Percentiles rank a stretch among this genome's conserved stretches.
Evolutionary conservation across 2,329 filamentous ascomycete genomes (phyloP).

Genomic region (Ophiocordyceps robertsii): DNA sequence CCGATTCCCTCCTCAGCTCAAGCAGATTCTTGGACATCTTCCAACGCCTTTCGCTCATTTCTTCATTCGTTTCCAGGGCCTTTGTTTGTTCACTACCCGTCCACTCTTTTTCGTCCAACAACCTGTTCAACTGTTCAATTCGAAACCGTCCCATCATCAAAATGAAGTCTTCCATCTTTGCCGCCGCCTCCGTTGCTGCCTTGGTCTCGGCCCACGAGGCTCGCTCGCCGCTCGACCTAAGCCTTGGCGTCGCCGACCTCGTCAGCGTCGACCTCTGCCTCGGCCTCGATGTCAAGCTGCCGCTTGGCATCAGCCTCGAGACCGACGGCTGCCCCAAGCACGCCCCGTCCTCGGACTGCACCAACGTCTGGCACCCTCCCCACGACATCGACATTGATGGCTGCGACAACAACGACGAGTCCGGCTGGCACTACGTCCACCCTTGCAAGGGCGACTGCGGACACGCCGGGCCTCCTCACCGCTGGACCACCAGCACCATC

Average conservation of each 20-base stretch:
- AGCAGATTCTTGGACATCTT: constrained; percentile 3
- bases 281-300: constrained; percentile 7
- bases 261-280: constrained; percentile 6
- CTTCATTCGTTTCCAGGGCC: constrained; percentile 7
- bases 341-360: constrained; percentile 12
- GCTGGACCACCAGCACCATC: constrained; percentile 28
- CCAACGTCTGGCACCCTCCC: constrained; percentile 22
- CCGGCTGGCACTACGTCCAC: constrained; percentile 23
- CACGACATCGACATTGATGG: constrained; percentile 22
- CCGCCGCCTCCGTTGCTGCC: constrained; percentile 6
- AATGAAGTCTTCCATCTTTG: constrained; percentile 12
- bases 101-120: constrained; percentile 8
- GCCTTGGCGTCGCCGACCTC: constrained; percentile 1
- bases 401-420: constrained; percentile 16
- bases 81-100: constrained; percentile 6
- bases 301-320: constrained; percentile 5
- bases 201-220: constrained; percentile 6
- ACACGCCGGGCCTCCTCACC: constrained; percentile 10
- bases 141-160: not conserved
- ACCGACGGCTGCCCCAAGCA: constrained; percentile 8
- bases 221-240: constrained; percentile 5
- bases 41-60: constrained; percentile 3
- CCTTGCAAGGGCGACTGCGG: constrained; percentile 11
- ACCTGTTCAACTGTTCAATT: not conserved
- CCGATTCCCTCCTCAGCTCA: constrained; percentile 3